phyloP scores from a whole-genome alignment of 768 basidiomycete genomes.

The Asterophora parasitica region DNA sequence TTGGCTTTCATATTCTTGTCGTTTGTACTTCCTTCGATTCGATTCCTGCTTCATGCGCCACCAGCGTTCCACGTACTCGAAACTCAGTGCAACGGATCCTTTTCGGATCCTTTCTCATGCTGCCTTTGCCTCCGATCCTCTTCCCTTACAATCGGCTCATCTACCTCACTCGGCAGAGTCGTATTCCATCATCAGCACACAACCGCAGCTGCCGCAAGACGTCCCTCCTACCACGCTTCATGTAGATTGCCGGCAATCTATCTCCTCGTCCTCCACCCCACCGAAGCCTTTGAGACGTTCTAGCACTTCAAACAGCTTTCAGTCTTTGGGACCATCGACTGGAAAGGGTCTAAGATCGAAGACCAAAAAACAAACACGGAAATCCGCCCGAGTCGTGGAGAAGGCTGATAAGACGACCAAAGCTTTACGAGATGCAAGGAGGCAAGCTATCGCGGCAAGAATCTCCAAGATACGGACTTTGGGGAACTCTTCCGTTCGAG shows the following conservation, averaged over 20 bases:
- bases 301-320: slow-evolving; percentile 23
- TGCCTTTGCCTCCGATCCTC: slow-evolving; percentile 26
- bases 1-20: slow-evolving; percentile 17
- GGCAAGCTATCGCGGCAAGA: slow-evolving; percentile 27
- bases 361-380: slow-evolving; percentile 23
- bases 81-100: slow-evolving; percentile 19
- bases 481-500: slow-evolving; percentile 54
- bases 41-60: slow-evolving; percentile 24
- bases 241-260: slow-evolving; percentile 20
- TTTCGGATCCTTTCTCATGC: slow-evolving; percentile 35
- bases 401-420: slow-evolving; percentile 19
- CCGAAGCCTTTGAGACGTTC: slow-evolving; percentile 25
- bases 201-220: slow-evolving; percentile 14
- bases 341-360: slow-evolving; percentile 21
- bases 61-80: slow-evolving; percentile 13
- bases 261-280: slow-evolving; percentile 13
- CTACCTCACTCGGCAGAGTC: slow-evolving; percentile 6
- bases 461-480: slow-evolving; percentile 38
- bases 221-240: slow-evolving; percentile 22
- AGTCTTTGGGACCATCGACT: slow-evolving; percentile 15
- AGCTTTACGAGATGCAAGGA: slow-evolving; percentile 27
- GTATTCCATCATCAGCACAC: slow-evolving; percentile 5
- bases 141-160: background rate
- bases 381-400: slow-evolving; percentile 21
- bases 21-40: slow-evolving; percentile 7